These are phyloP conservation scores for Raffaelea albimanens DNA, from an alignment of 2,329 filamentous ascomycete genomes.

Conservation along the genomic window DNA sequence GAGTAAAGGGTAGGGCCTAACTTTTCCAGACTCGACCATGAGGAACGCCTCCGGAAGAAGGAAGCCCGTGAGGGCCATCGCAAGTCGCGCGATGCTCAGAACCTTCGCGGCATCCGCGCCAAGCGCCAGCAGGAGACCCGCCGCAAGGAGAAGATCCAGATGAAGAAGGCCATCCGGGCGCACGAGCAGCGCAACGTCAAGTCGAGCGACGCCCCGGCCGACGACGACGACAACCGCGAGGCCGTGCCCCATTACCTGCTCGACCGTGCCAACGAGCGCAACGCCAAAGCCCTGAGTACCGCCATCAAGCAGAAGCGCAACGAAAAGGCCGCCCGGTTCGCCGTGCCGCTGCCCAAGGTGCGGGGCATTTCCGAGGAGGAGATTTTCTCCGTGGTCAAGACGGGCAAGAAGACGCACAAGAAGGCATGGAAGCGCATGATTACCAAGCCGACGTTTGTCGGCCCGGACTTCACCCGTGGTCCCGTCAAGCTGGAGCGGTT, in stretches of 20 bases:
- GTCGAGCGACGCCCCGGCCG: conserved; percentile 47
- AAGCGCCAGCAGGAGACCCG: conserved; percentile 92
- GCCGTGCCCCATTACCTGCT: conserved; percentile 89
- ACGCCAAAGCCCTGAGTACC: conserved; percentile 47
- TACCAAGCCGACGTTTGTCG: conserved; percentile 82
- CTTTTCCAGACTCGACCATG: conserved; percentile 52
- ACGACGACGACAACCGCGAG: conserved; percentile 68
- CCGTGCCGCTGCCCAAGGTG: conserved; percentile 87
- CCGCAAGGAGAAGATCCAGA: conserved; percentile 96
- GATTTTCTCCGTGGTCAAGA: conserved; percentile 76
- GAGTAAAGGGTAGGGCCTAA: too few relatives aligned
- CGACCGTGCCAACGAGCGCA: conserved; percentile 54
- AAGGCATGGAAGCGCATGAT: conserved; percentile 59
- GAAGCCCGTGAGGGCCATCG: conserved; percentile 83
- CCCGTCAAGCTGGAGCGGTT: conserved; percentile 68
- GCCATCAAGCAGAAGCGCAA: conserved; percentile 93
- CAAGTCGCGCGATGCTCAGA: conserved; percentile 82
- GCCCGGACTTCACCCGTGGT: conserved; percentile 77
- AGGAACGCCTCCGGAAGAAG: conserved; percentile 82
- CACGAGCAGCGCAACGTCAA: conserved; percentile 97
- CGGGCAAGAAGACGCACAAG: conserved; percentile 58
- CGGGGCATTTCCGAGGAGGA: conserved; percentile 90
- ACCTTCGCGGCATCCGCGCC: conserved; percentile 79
- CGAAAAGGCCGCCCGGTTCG: conserved; percentile 91
- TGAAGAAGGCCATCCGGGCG: conserved; percentile 88